These are phyloP conservation scores for Fusarium burgessii DNA, from an alignment of 2,329 filamentous ascomycete species.

Conservation along the genomic window DNA sequence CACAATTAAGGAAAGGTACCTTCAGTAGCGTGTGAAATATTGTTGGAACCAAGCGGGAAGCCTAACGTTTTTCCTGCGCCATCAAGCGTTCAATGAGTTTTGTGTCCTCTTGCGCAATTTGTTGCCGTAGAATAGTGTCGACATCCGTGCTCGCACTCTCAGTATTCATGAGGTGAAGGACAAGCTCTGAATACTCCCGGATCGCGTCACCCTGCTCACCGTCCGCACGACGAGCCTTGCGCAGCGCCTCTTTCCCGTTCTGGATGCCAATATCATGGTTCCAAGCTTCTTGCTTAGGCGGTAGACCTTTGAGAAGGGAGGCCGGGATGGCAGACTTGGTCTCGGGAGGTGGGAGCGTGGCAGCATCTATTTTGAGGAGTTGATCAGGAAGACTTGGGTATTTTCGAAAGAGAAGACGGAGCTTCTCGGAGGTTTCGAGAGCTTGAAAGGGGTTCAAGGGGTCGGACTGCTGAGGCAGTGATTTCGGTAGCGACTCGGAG, in stretches of 20 bases:
- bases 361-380: constrained; percentile 62
- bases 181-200: constrained; percentile 69
- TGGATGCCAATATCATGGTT: constrained; percentile 68
- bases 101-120: constrained; percentile 61
- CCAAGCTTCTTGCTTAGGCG: constrained; percentile 61
- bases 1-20: not conserved
- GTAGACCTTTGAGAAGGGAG: constrained; percentile 50
- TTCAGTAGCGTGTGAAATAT: not conserved
- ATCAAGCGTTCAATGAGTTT: constrained; percentile 64
- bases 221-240: constrained; percentile 61
- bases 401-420: constrained; percentile 63
- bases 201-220: constrained; percentile 70
- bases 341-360: constrained; percentile 60
- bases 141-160: constrained; percentile 49
- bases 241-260: constrained; percentile 66
- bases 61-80: constrained; percentile 56
- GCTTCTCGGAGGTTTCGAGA: constrained; percentile 63
- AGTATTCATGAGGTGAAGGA: constrained; percentile 61
- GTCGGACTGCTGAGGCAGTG: constrained; percentile 28
- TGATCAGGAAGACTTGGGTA: constrained; percentile 64
- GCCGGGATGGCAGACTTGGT: constrained; percentile 47
- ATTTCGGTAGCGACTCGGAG: constrained; percentile 19
- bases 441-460: constrained; percentile 61
- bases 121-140: constrained; percentile 56
- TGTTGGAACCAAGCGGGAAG: not conserved